These are phyloP conservation scores for Coelastrella sp. DNA, from an alignment of 139 green algal genomes.

Conservation along the genomic window DNA sequence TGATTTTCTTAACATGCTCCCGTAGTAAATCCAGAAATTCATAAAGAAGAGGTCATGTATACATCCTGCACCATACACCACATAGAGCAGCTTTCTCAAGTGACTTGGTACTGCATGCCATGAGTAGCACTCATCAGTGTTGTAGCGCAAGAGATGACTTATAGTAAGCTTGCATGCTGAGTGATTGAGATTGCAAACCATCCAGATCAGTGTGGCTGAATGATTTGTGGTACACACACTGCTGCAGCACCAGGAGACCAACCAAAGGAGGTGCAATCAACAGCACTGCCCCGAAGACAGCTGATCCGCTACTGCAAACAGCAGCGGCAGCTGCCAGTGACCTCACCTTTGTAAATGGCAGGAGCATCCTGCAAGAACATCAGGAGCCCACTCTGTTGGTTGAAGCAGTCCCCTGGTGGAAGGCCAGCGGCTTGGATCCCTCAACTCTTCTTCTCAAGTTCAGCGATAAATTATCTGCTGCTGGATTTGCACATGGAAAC, in stretches of 20 bases:
- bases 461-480: not conserved
- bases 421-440: slow-evolving; percentile 1
- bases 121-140: too few species aligned
- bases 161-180: too few species aligned
- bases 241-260: not conserved
- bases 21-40: too few species aligned
- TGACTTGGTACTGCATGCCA: too few species aligned
- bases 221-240: not conserved
- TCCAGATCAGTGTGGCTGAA: too few species aligned
- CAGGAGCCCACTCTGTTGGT: not conserved
- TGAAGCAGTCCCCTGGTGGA: not conserved
- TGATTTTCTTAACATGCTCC: too few species aligned
- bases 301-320: not conserved
- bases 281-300: not conserved
- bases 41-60: too few species aligned
- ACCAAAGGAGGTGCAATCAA: not conserved
- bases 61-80: too few species aligned
- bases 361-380: not conserved
- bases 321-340: not conserved
- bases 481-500: not conserved
- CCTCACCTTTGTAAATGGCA: not conserved
- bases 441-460: slow-evolving; percentile 33
- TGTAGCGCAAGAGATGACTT: too few species aligned
- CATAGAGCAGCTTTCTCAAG: too few species aligned
- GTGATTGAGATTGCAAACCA: too few species aligned